Percentiles rank a stretch among this genome's conserved stretches.
Evolutionary conservation across 371 early-diverging fungal species (phyloP).

Genomic region (Mucor racemosus): DNA sequence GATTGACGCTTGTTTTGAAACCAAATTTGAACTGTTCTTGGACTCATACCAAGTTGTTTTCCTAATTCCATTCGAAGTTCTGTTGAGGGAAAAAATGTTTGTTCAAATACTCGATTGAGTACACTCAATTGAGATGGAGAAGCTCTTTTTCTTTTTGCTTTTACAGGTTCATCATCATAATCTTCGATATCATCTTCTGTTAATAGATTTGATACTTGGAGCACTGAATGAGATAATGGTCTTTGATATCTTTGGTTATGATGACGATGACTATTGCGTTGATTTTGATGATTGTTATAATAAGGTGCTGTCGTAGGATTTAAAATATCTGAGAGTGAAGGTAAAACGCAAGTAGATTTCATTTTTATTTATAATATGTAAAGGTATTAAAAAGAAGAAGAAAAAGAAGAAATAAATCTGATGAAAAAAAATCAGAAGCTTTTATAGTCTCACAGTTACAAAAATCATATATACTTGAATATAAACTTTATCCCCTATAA

Average conservation of each 20-base stretch:
- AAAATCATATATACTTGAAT: background rate
- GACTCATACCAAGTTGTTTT: conserved; percentile 84
- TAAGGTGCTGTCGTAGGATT: background rate
- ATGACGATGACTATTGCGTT: background rate
- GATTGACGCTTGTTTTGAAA: conserved; percentile 93
- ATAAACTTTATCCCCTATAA: background rate
- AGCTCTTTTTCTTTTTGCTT: conserved; percentile 54
- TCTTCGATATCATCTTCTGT: conserved; percentile 2
- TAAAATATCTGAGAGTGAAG: conserved; percentile 44
- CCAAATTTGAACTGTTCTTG: conserved; percentile 91
- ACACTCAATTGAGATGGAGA: conserved; percentile 55
- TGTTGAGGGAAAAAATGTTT: conserved; percentile 65
- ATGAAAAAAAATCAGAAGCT: background rate
- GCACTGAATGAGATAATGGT: conserved; percentile 8
- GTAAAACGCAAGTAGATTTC: conserved; percentile 35
- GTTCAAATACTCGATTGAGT: conserved; percentile 56
- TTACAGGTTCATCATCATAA: conserved; percentile 31
- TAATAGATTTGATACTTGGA: conserved; percentile 16
- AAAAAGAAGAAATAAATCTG: background rate
- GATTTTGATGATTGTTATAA: background rate
- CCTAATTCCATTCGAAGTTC: conserved; percentile 85
- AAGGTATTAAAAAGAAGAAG: background rate
- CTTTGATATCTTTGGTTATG: conserved; percentile 1
- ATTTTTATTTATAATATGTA: conserved; percentile 3
- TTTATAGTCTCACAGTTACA: background rate